Percentiles rank a stretch among this genome's conserved stretches.
These are phyloP conservation scores for Auricularia sp. DNA, from an alignment of 768 basidiomycete genomes.

Conservation along the genomic window DNA sequence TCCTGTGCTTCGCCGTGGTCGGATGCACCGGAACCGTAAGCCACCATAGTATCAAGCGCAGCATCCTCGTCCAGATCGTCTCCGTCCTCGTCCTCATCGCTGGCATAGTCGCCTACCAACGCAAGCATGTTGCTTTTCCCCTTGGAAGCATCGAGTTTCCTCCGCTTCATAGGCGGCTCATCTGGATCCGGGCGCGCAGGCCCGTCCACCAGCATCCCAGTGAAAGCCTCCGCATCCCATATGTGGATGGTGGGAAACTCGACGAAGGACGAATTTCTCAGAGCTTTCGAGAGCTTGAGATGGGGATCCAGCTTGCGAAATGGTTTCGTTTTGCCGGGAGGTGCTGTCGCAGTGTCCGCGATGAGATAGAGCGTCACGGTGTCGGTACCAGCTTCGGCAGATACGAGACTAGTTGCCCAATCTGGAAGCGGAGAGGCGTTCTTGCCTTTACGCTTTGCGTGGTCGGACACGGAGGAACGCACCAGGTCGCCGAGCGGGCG, in stretches of 20 bases:
- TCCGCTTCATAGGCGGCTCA: slow-evolving; percentile 33
- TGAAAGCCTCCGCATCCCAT: slow-evolving; percentile 53
- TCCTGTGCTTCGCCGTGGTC: too few relatives aligned
- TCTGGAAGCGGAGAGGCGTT: slow-evolving; percentile 25
- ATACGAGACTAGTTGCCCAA: slow-evolving; percentile 49
- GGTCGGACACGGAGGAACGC: slow-evolving; percentile 37
- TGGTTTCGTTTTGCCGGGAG: slow-evolving; percentile 16
- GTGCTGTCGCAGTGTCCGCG: slow-evolving; percentile 16
- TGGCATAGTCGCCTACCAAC: slow-evolving; percentile 54
- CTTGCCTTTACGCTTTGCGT: slow-evolving; percentile 34
- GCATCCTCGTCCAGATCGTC: slow-evolving; percentile 20
- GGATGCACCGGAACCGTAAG: slow-evolving; percentile 24
- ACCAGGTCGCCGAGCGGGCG: slow-evolving; percentile 42
- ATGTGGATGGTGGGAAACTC: slow-evolving; percentile 82
- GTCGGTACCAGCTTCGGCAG: slow-evolving; percentile 44
- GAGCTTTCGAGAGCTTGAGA: slow-evolving; percentile 33
- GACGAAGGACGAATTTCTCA: slow-evolving; percentile 58
- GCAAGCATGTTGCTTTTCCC: slow-evolving; percentile 48
- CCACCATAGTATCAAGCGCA: slow-evolving; percentile 33
- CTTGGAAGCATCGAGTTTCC: slow-evolving; percentile 42
- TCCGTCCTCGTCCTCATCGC: slow-evolving; percentile 31
- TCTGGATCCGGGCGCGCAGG: slow-evolving; percentile 3
- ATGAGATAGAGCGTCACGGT: slow-evolving; percentile 57
- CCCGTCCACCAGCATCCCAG: slow-evolving; percentile 48
- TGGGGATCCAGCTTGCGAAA: slow-evolving; percentile 52